Evolutionary conservation across 306 rosid species (phyloP), one percentile per base, ranked within the genome.

Genomic region (Vigna reflexopilosa): DNA sequence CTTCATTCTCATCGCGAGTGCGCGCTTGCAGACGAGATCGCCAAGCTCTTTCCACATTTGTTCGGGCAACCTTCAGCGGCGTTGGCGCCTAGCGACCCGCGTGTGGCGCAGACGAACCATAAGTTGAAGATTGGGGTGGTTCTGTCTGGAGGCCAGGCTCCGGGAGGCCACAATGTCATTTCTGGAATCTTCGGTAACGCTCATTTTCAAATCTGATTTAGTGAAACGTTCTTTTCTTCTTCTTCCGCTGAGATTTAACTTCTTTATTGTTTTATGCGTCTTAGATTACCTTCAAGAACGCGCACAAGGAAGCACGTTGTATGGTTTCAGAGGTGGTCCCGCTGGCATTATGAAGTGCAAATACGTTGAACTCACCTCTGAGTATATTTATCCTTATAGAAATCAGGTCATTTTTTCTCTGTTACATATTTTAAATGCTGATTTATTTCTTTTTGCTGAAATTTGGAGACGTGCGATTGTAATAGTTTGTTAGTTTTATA

Each of bases 121-220:
- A 89, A 84, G 89, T 57, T 96, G 89, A 96, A 93, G 91, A 90
- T 96, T 15, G 99, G 99, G 5, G 97, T 93, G 2, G 99, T 96
- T 73, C 83, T 96, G 82, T 96, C 99, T 15, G 99, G 99, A 61
- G 99, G 99, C 70, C 98, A 93, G 69, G 98, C 99, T 64, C 99
- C 99, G 0, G 99, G 98, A 26, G 99, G 99, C 5, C 99, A 96
- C 86, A 96, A 96, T 83, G 99, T 96, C 65, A 96, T 96, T 26
- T 88, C 90, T 63, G 99, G 99, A 83, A 86, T 96, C 36, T 93
- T 85, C 54, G 99, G 99, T 96, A 76, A 71, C 68, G 45, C 45
- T 6, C 68, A 20, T 62, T 34, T 62, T 9, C 13, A 9, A 16
- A 16, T 62, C 68, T 4, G 13, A 2, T 62, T 16, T 13, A 3